Base-by-base conservation (phyloP, 2,329 filamentous ascomycete genomes). In the Corinectria fuckeliana region DNA sequence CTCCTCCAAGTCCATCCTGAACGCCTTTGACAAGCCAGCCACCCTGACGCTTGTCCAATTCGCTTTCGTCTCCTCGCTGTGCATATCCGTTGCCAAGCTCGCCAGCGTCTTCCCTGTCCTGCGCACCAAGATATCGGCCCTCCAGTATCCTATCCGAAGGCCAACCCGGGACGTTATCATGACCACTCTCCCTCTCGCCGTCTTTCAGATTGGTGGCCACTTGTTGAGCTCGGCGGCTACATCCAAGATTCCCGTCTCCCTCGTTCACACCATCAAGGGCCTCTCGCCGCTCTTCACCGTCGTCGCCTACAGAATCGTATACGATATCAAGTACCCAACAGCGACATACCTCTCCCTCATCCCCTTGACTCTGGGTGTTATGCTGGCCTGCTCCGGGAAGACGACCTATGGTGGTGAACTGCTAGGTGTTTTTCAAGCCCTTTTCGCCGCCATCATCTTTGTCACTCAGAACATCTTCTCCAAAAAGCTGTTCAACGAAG, bases 391-490 rank as follows among this genome's bases (percentile, higher is more conserved):
- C 76, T 97, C 94, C 1, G 91, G 93, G 11, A 92, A 93, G 71
- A 79, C 81, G 39, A 77, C 77, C 5, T 93, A 96, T 69, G 90
- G 88, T 20, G 94, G 91, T 26, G 93, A 99, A 72, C 85, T 97
- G 63, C 84, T 95, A 50, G 95, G 95, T n/a, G 90, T 99, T 16
- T 71, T 94, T 10, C 94, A 93, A 71, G 93, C 95, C 3, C 89
- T 99, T 34, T 81, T 92, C 30, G 93, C 92, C n/a, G 92, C 95
- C 7, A 81, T 98, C 56, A 90, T 98, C 65, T 99, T 99, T 72
- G 95, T 99, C 32, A 95, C 93, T 0, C 95, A 99, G 74, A 99
- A 99, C 73, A 99, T 99, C 57, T 96, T 97, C 66, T 98, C 94
- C 18, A 99, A 99, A 78, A 92, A 92, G 66, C 87, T 99, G 9